phyloP scores from a whole-genome alignment of 2,329 filamentous ascomycete species.

The Tolypocladium ovalisporum region DNA sequence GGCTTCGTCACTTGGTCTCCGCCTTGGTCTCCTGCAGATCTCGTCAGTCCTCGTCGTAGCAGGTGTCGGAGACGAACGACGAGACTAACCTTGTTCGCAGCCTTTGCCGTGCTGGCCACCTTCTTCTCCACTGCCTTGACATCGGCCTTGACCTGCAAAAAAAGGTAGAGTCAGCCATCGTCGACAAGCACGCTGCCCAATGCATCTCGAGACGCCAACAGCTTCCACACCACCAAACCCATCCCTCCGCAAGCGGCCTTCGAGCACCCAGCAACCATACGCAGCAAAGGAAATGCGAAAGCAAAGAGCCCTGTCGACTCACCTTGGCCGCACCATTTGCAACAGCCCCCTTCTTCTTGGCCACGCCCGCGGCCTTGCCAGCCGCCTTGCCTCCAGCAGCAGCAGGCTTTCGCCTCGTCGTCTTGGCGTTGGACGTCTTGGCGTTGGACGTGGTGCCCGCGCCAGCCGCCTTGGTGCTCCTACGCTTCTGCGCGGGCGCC shows the following conservation, averaged over 20 bases:
- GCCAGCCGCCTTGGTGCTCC: slow-evolving; percentile 6
- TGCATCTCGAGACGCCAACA: background rate
- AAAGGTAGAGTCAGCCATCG: background rate
- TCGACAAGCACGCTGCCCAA: background rate
- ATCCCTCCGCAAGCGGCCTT: background rate
- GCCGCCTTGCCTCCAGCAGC: background rate
- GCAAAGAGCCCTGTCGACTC: background rate
- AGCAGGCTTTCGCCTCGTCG: background rate
- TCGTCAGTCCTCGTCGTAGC: background rate
- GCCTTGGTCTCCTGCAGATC: background rate
- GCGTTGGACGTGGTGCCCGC: background rate
- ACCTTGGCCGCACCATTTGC: background rate
- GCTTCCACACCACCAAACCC: background rate
- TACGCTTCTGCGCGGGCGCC: slow-evolving; percentile 32
- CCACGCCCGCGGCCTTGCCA: slow-evolving; percentile 1
- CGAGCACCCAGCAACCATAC: background rate
- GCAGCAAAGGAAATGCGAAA: background rate
- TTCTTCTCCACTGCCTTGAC: background rate
- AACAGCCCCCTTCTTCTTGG: background rate
- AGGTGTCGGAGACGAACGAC: background rate
- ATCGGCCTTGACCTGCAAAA: background rate
- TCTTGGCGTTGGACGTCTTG: no score
- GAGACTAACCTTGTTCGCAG: background rate
- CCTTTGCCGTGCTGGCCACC: background rate
- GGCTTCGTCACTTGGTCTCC: background rate